phyloP scores from a whole-genome alignment of 345 rosid species.

The Syzygium aromaticum region DNA sequence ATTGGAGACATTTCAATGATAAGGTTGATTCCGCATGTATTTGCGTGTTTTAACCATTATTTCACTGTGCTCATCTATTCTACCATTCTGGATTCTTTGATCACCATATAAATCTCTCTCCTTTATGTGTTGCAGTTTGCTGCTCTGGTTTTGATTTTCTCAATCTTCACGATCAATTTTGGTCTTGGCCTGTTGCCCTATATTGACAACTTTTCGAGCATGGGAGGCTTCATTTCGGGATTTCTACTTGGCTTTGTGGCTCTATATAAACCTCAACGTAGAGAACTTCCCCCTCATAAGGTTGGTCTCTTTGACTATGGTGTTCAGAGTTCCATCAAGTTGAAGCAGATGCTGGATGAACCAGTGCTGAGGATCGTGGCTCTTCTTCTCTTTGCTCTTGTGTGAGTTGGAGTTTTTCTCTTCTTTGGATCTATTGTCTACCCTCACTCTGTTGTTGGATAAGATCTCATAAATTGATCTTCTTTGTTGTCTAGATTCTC shows the following conservation, averaged over 20 bases:
- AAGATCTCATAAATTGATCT: neutral
- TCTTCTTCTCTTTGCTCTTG: conserved; percentile 36
- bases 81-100: neutral
- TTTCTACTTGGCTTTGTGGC: conserved; percentile 64
- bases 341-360: conserved; percentile 58
- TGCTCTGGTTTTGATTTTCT: conserved; percentile 39
- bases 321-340: conserved; percentile 29
- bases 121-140: conserved; percentile 35
- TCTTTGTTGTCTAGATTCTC: conserved; percentile 25
- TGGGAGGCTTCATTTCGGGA: conserved; percentile 76
- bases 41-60: neutral
- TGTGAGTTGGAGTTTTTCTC: conserved; percentile 38
- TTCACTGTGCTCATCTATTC: neutral
- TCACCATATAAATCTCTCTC: neutral
- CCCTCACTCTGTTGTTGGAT: neutral
- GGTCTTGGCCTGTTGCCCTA: conserved; percentile 69
- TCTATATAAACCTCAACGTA: conserved; percentile 47
- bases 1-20: conserved; percentile 56
- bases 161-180: conserved; percentile 40
- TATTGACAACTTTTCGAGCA: conserved; percentile 57
- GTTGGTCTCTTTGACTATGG: conserved; percentile 35
- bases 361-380: conserved; percentile 53
- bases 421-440: neutral
- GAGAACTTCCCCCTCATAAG: conserved; percentile 34
- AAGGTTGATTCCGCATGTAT: conserved; percentile 33